Evolutionary conservation across 768 basidiomycete genomes (phyloP).

Genomic region (Tricholoma furcatifolium): DNA sequence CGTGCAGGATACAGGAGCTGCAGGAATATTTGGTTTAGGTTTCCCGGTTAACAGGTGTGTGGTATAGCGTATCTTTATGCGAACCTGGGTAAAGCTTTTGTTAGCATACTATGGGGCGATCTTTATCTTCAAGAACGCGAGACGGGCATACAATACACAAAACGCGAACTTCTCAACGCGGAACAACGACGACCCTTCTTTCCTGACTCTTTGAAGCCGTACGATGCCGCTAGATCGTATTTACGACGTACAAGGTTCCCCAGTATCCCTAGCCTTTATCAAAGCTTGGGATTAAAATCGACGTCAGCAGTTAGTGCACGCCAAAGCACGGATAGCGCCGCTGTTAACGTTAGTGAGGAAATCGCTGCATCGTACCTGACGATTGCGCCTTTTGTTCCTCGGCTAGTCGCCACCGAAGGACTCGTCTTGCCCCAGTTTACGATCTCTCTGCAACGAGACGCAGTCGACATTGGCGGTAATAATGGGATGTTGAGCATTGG

Average conservation of each 20-base stretch:
- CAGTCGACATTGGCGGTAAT: constrained; percentile 68
- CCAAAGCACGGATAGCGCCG: constrained; percentile 14
- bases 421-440: constrained; percentile 48
- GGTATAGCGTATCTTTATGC: background rate
- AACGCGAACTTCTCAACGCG: constrained; percentile 6
- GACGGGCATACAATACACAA: background rate
- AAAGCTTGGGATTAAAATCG: background rate
- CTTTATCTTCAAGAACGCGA: constrained; percentile 26
- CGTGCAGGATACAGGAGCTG: constrained; percentile 50
- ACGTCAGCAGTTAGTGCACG: background rate
- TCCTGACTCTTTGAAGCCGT: constrained; percentile 24
- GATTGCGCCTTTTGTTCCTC: constrained; percentile 44
- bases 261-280: background rate
- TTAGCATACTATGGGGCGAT: constrained; percentile 47
- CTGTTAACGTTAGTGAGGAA: constrained; percentile 17
- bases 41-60: constrained; percentile 69
- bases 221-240: constrained; percentile 7
- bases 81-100: background rate
- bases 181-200: constrained; percentile 25
- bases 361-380: constrained; percentile 41
- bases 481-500: constrained; percentile 66
- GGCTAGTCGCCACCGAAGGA: constrained; percentile 38
- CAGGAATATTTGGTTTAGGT: constrained; percentile 74
- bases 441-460: constrained; percentile 67
- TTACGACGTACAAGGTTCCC: constrained; percentile 10